Conservation (phyloP, 2,329 filamentous ascomycete genomes). For the Neofusicoccum kwambonambiense region DNA sequence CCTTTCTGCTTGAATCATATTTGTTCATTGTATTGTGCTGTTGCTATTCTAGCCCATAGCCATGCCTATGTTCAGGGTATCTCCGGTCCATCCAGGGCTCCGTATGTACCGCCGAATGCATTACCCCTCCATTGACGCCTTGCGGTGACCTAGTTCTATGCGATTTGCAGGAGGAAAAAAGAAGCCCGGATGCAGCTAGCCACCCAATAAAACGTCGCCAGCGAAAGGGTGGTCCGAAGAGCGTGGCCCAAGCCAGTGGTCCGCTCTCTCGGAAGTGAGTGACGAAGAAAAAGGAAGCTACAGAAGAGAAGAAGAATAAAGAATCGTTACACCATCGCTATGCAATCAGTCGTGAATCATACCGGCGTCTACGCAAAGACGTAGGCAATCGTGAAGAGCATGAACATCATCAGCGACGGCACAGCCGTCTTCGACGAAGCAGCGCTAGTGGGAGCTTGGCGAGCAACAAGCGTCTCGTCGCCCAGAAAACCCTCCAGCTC, state of each 20-base stretch:
- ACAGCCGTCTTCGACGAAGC: slow-evolving; percentile 3
- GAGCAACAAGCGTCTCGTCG: background rate
- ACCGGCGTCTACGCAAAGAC: background rate
- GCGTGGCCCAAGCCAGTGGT: slow-evolving; percentile 10
- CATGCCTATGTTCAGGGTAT: slow-evolving; percentile 7
- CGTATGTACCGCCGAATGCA: background rate
- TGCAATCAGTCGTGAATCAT: slow-evolving; percentile 15
- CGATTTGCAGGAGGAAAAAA: background rate
- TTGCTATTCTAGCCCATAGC: background rate
- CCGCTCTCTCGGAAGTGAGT: background rate
- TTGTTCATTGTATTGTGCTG: background rate
- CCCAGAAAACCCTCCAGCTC: background rate
- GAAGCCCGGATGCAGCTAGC: slow-evolving; percentile 9
- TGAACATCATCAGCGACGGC: slow-evolving; percentile 10
- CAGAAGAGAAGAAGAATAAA: background rate
- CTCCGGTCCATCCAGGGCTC: background rate
- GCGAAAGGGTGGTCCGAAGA: slow-evolving; percentile 12
- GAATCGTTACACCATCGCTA: slow-evolving; percentile 10
- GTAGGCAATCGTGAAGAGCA: slow-evolving; percentile 13
- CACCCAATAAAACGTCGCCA: slow-evolving; percentile 11
- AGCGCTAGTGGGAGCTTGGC: background rate
- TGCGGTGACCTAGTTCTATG: slow-evolving; percentile 8
- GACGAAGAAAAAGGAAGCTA: slow-evolving; percentile 7
- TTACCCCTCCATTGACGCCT: slow-evolving; percentile 6
- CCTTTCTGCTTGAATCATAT: background rate